Base-by-base conservation (phyloP, 495 filamentous ascomycete species). In the Aspergillus cristatus region DNA sequence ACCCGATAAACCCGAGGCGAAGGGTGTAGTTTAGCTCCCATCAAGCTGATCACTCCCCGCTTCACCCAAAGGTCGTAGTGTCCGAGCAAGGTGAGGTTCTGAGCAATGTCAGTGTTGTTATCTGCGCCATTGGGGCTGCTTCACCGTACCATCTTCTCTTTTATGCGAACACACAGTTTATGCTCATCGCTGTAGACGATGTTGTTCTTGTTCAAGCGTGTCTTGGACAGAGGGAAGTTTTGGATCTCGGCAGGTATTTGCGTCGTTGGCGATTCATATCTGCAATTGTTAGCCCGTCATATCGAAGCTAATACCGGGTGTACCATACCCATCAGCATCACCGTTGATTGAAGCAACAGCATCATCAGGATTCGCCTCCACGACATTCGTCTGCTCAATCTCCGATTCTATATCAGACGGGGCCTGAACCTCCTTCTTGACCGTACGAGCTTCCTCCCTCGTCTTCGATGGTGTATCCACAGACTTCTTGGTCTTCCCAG, bases 41-140 rank as follows among this genome's bases (percentile, higher is more conserved):
- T 66, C 14, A 82, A 41, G 43, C 74, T 74, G 16, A 88, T 61
- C 28, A 78, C 72, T 17, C 80, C 77, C 36, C 76, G 68, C 30
- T 66, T 68, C 2, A 90, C 72, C 56, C 72, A 75, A 14, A 94
- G 42, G 35, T 84, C 82, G 61, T 81, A 94, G 42, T 79, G 77
- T 3, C 86, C 86, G 2, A 89, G 51, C 16, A 86, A 53, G 7
- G 80, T 72, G 20, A 88, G 48, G 14, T 74, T 80, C 78, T 87
- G 40, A 7, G 38, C 12, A 4, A 3, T 14, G 32, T 64, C 26
- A 64, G 54, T 38, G 37, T 18, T 1, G 25, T 14, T n/a, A 13
- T 7, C 6, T 11, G n/a, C 14, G 2, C 3, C 1, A 10, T 4
- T 18, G 13, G 4, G 5, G 15, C 8, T 24, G 4, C 20, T 4